Conservation (phyloP, 345 rosid genomes). For the Schrenkiella parvula region DNA sequence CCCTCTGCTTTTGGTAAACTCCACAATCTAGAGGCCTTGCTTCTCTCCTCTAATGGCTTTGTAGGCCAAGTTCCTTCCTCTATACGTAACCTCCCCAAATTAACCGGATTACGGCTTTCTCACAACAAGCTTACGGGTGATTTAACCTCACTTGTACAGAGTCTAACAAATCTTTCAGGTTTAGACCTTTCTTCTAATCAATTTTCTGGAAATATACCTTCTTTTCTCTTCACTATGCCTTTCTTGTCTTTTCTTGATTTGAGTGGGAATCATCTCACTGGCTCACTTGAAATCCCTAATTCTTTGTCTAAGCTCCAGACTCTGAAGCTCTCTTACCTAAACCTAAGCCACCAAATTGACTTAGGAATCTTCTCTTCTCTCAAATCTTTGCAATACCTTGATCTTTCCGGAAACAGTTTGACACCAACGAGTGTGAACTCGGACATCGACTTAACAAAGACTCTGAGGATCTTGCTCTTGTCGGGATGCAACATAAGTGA, state of each 20-base stretch:
- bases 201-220: background rate
- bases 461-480: background rate
- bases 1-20: constrained; percentile 22
- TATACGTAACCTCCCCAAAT: background rate
- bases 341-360: background rate
- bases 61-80: background rate
- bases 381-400: background rate
- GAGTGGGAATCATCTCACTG: background rate
- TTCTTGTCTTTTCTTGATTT: background rate
- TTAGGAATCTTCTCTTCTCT: background rate
- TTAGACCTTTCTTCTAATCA: background rate
- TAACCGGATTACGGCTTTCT: background rate
- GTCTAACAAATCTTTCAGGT: background rate
- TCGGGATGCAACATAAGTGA: background rate
- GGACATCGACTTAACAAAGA: background rate
- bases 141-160: background rate
- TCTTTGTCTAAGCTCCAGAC: background rate
- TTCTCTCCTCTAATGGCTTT: background rate
- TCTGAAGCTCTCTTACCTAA: background rate
- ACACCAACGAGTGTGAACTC: background rate
- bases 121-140: background rate
- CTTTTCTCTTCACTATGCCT: background rate
- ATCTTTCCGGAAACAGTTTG: background rate
- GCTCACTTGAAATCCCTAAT: background rate
- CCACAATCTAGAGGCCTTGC: background rate